Conservation (phyloP, 768 basidiomycete species). For the Mrakia hoshinonis region DNA sequence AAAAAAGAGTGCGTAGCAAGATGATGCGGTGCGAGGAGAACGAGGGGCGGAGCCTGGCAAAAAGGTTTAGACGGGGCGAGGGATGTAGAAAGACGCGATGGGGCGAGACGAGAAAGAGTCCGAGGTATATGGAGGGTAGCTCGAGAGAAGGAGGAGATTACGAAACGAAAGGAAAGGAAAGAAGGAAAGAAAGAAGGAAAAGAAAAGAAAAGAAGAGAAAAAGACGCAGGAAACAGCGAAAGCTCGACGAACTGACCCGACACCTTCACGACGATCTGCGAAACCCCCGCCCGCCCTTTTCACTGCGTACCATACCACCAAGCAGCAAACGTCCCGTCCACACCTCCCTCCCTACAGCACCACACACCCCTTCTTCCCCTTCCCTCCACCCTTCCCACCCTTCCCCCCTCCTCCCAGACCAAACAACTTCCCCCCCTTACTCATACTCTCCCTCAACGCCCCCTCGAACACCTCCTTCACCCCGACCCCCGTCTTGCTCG, state of each 20-base stretch:
- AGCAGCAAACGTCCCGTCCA: neutral
- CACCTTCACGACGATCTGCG: neutral
- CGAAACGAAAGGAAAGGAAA: neutral
- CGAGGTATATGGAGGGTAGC: neutral
- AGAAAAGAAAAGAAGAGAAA: neutral
- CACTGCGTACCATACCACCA: too few relatives aligned
- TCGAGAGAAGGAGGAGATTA: neutral
- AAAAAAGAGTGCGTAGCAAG: neutral
- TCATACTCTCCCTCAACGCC: constrained; percentile 83
- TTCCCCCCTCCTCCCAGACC: constrained; percentile 10
- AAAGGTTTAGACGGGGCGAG: neutral
- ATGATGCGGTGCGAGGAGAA: neutral
- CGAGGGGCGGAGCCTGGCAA: neutral
- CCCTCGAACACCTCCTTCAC: constrained; percentile 86
- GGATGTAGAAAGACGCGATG: neutral
- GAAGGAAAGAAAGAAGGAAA: neutral
- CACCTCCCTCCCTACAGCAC: constrained; percentile 42
- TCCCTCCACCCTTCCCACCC: constrained; percentile 56
- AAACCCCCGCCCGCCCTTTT: too few relatives aligned
- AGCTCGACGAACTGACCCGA: neutral
- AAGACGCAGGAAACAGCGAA: neutral
- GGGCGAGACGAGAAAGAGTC: neutral
- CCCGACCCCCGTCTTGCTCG: constrained; percentile 79
- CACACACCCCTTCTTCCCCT: constrained; percentile 63
- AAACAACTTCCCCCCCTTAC: constrained; percentile 31